Evolutionary conservation across 2,329 filamentous ascomycete genomes (phyloP).

Genomic region (Cryphonectria nitschkei): DNA sequence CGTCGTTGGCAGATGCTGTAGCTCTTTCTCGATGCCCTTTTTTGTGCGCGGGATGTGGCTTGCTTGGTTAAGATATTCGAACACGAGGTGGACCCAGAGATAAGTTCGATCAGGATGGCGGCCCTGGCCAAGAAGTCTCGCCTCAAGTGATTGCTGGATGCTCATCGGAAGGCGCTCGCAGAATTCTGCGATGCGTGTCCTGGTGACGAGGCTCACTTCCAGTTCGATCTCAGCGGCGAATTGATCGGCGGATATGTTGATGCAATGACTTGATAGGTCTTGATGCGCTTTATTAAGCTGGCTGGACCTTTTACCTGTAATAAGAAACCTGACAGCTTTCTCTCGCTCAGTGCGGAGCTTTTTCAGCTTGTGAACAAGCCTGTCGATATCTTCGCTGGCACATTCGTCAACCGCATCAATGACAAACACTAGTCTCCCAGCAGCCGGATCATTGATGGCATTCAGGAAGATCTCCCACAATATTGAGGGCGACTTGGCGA

Average conservation of each 20-base stretch:
- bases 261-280: not conserved
- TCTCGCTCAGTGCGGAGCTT: not conserved
- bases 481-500: not conserved
- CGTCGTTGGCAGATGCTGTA: slow-evolving; percentile 1
- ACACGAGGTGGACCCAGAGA: slow-evolving; percentile 5
- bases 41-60: not conserved
- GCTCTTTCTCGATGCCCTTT: not conserved
- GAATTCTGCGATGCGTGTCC: not conserved
- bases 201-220: not conserved
- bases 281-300: not conserved
- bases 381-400: not conserved
- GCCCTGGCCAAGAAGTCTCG: not conserved
- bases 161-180: not conserved
- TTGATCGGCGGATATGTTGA: not conserved
- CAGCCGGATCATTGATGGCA: not conserved
- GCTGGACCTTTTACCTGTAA: not conserved
- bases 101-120: not conserved
- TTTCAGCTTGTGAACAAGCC: not conserved
- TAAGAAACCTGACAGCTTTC: not conserved
- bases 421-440: not conserved
- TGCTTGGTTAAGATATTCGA: slow-evolving; percentile 1
- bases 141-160: not conserved
- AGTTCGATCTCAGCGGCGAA: not conserved
- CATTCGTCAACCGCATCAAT: not conserved
- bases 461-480: slow-evolving; percentile 2